Percentiles rank a stretch among this genome's conserved stretches.
phyloP scores from a whole-genome alignment of 371 early-diverging fungal genomes.

The Choanephora cucurbitarum region DNA sequence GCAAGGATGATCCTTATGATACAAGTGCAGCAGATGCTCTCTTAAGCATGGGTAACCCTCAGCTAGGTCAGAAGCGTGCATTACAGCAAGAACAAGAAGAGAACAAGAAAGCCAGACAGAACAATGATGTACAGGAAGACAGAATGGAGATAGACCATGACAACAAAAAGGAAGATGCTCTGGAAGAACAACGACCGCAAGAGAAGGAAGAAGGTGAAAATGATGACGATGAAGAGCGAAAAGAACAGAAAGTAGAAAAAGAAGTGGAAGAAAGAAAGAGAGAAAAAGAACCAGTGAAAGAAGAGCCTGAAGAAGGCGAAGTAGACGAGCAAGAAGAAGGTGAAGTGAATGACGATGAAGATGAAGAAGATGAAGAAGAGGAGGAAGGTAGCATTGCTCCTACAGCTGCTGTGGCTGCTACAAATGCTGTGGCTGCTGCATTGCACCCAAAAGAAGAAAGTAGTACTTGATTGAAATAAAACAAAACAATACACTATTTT shows the following conservation, averaged over 20 bases:
- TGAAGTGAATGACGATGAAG: conserved; percentile 22
- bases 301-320: conserved; percentile 18
- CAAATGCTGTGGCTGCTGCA: conserved; percentile 14
- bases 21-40: conserved; percentile 36
- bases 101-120: conserved; percentile 15
- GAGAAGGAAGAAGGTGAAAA: conserved; percentile 13
- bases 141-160: conserved; percentile 1
- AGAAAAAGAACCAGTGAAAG: conserved; percentile 8
- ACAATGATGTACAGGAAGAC: conserved; percentile 5
- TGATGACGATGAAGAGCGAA: conserved; percentile 7
- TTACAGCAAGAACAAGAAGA: conserved; percentile 16
- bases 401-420: conserved; percentile 20
- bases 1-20: conserved; percentile 29
- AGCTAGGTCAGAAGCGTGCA: conserved; percentile 27
- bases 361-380: neutral
- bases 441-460: neutral
- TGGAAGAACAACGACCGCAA: conserved; percentile 1
- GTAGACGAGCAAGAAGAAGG: conserved; percentile 25
- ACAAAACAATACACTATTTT: neutral
- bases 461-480: neutral
- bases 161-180: neutral
- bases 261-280: conserved; percentile 1
- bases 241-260: conserved; percentile 2
- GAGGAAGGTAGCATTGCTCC: conserved; percentile 2
- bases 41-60: conserved; percentile 33